Evolutionary conservation across 345 rosid genomes (phyloP).

Genomic region (Turnera subulata): DNA sequence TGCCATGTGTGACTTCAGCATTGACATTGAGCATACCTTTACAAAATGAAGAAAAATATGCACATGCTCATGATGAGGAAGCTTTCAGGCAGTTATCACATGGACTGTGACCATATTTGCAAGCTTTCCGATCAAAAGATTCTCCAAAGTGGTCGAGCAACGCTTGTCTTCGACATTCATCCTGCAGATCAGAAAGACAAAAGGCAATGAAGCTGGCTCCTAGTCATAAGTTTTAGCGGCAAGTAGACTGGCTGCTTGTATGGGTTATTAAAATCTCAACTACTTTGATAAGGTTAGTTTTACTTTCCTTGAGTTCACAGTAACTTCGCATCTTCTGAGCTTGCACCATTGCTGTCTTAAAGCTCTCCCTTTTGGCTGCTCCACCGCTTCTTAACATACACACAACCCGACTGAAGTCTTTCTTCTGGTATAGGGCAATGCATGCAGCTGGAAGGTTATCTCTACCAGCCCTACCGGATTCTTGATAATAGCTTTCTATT

Average conservation of each 20-base stretch:
- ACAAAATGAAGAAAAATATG: constrained; percentile 1
- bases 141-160: constrained; percentile 84
- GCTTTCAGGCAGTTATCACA: constrained; percentile 74
- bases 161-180: constrained; percentile 67
- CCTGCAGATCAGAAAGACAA: constrained; percentile 30
- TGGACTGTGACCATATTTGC: constrained; percentile 61
- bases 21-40: constrained; percentile 6
- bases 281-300: background rate
- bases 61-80: constrained; percentile 25
- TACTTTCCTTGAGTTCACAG: constrained; percentile 78
- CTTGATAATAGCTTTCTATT: constrained; percentile 91
- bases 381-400: constrained; percentile 85
- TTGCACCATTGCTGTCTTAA: constrained; percentile 75
- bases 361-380: constrained; percentile 56
- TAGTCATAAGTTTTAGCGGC: background rate
- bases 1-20: too few relatives aligned
- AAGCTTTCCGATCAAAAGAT: constrained; percentile 48
- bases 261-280: background rate
- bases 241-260: background rate
- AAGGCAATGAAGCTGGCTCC: constrained; percentile 11
- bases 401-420: constrained; percentile 89
- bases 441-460: constrained; percentile 66
- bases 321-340: constrained; percentile 86
- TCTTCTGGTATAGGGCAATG: constrained; percentile 78
- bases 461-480: constrained; percentile 90